A percentile compares a stretch with the other conserved stretches of the same genome.
Conservation (phyloP, 2,329 filamentous ascomycete species). For the Cryphonectria radicalis region DNA sequence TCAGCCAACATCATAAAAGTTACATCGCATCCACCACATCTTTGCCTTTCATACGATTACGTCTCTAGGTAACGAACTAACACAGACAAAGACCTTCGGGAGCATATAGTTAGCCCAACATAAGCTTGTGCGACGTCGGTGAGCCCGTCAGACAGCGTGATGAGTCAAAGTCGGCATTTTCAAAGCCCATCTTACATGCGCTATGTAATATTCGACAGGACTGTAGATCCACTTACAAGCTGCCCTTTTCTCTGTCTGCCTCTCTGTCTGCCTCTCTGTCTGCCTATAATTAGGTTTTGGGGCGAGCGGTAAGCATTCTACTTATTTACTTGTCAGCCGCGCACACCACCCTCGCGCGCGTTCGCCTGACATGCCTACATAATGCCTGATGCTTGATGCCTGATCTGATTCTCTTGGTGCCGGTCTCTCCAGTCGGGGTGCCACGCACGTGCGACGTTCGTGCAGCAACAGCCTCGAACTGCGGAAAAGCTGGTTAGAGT, state of each 20-base stretch:
- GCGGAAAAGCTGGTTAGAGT: not conserved
- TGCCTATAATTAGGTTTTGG: not conserved
- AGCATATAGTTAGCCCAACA: not conserved
- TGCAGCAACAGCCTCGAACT: not conserved
- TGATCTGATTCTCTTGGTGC: not conserved
- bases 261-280: too few species aligned
- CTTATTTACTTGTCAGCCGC: not conserved
- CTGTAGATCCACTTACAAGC: not conserved
- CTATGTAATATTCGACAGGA: not conserved
- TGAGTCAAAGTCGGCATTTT: not conserved
- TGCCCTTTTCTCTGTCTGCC: not conserved
- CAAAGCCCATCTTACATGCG: not conserved
- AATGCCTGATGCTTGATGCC: not conserved
- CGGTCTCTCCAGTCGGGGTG: not conserved
- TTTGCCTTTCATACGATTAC: not conserved
- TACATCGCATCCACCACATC: not conserved
- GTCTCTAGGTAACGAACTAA: slow-evolving; percentile 3
- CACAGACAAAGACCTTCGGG: not conserved
- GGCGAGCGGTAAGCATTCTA: not conserved
- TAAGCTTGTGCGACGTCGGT: not conserved
- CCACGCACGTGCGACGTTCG: not conserved
- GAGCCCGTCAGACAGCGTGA: not conserved
- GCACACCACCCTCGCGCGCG: not conserved
- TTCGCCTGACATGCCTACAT: not conserved
- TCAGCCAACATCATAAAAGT: not conserved